phyloP scores from a whole-genome alignment of 352 stramenopile species.

The Globisporangium nunn region DNA sequence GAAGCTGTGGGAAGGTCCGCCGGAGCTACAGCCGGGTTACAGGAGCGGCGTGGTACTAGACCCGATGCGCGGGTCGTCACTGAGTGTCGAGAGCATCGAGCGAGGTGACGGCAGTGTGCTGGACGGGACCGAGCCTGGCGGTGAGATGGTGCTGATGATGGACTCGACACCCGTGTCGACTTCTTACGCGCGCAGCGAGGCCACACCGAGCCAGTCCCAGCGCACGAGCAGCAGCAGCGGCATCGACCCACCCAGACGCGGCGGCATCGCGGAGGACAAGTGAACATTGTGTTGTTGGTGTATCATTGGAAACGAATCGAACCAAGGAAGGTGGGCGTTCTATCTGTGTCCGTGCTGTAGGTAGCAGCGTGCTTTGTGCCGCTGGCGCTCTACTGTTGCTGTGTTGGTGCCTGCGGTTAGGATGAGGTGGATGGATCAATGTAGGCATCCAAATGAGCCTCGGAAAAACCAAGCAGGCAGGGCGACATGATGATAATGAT shows the following conservation, averaged over 20 bases:
- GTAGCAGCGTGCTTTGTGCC: too few relatives aligned
- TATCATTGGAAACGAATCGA: constrained; percentile 1
- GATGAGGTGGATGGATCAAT: too few relatives aligned
- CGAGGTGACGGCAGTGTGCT: constrained; percentile 15
- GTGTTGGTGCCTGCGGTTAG: too few relatives aligned
- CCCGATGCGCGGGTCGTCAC: constrained; percentile 2
- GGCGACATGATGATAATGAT: not conserved
- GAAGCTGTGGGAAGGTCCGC: constrained; percentile 89
- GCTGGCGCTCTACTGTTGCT: too few relatives aligned
- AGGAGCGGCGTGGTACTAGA: constrained; percentile 3
- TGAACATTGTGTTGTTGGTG: not conserved
- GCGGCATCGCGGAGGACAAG: not conserved
- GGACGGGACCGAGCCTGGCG: constrained; percentile 18
- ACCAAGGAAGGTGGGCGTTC: too few relatives aligned
- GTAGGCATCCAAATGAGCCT: too few relatives aligned
- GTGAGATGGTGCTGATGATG: constrained; percentile 33
- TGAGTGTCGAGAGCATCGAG: constrained; percentile 18
- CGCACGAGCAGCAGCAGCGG: constrained; percentile 4
- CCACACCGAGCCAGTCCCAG: constrained; percentile 15
- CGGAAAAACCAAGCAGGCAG: too few relatives aligned
- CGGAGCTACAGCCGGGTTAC: constrained; percentile 28
- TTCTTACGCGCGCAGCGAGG: constrained; percentile 35
- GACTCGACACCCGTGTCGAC: constrained; percentile 33
- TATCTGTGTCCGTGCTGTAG: not conserved
- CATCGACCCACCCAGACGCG: not conserved